Conservation (phyloP, 2,329 filamentous ascomycete species). For the Gliomastix tumulicola region DNA sequence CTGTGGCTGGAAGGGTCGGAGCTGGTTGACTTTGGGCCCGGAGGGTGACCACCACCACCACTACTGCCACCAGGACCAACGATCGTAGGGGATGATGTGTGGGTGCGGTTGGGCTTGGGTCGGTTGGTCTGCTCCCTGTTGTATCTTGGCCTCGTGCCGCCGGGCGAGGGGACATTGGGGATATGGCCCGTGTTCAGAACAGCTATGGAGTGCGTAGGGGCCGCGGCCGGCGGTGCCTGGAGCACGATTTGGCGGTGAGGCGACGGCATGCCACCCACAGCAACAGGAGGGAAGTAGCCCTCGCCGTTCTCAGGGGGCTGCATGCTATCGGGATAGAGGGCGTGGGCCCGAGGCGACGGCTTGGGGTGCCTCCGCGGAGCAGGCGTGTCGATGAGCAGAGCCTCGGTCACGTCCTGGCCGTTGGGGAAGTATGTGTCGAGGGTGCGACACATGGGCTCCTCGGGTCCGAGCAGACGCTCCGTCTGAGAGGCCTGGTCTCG, state of each 20-base stretch:
- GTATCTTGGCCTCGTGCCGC: constrained; percentile 50
- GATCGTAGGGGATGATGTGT: constrained; percentile 76
- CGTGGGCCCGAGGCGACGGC: constrained; percentile 61
- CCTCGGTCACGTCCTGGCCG: constrained; percentile 83
- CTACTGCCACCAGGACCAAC: no score
- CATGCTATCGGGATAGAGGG: constrained; percentile 49
- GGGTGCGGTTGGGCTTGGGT: constrained; percentile 59
- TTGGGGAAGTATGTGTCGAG: constrained; percentile 80
- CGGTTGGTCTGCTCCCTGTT: constrained; percentile 50
- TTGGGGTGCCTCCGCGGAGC: constrained; percentile 68
- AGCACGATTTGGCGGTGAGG: constrained; percentile 32
- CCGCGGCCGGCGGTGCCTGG: constrained; percentile 23
- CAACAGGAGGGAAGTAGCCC: constrained; percentile 76
- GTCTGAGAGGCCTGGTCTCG: constrained; percentile 47
- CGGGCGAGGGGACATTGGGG: constrained; percentile 75
- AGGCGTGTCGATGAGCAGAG: constrained; percentile 76
- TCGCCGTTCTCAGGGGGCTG: constrained; percentile 61
- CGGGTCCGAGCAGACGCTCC: constrained; percentile 72
- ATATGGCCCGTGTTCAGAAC: constrained; percentile 76
- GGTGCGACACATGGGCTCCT: constrained; percentile 73
- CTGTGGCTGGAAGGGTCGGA: constrained; percentile 26
- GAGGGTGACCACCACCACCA: constrained; percentile 34
- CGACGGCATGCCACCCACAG: constrained; percentile 33
- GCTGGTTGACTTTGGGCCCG: constrained; percentile 27
- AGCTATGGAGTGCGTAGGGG: constrained; percentile 59